phyloP scores from a whole-genome alignment of 176 grass and related monocot genomes.

The Panicum miliaceum region DNA sequence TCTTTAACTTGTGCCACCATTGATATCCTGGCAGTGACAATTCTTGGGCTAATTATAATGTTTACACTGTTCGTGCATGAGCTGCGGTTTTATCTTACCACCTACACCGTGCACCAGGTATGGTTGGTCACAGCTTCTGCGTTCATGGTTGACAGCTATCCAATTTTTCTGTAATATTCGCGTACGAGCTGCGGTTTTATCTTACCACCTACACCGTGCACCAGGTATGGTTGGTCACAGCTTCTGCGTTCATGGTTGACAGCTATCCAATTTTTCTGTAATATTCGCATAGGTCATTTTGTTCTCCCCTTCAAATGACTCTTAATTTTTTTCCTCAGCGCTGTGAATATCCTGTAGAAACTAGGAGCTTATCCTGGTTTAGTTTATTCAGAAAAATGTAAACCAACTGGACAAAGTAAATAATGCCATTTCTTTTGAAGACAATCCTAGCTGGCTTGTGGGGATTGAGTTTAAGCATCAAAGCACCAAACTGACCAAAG shows the following conservation, averaged over 20 bases:
- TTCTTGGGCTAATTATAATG: constrained; percentile 85
- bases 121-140: background rate
- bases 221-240: constrained; percentile 56
- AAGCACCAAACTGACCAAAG: background rate
- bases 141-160: background rate
- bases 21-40: constrained; percentile 56
- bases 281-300: background rate
- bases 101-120: constrained; percentile 89
- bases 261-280: background rate
- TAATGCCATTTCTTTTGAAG: background rate
- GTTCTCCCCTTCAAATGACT: background rate
- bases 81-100: constrained; percentile 90
- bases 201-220: constrained; percentile 87
- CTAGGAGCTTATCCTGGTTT: background rate
- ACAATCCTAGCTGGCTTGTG: background rate
- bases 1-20: constrained; percentile 1
- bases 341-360: background rate
- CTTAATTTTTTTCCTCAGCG: background rate
- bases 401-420: background rate
- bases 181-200: constrained; percentile 82
- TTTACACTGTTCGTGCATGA: constrained; percentile 79
- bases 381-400: background rate
- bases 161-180: background rate
- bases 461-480: background rate
- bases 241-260: background rate